Conservation (phyloP, 2,329 filamentous ascomycete genomes). For the Colletotrichum limetticola region DNA sequence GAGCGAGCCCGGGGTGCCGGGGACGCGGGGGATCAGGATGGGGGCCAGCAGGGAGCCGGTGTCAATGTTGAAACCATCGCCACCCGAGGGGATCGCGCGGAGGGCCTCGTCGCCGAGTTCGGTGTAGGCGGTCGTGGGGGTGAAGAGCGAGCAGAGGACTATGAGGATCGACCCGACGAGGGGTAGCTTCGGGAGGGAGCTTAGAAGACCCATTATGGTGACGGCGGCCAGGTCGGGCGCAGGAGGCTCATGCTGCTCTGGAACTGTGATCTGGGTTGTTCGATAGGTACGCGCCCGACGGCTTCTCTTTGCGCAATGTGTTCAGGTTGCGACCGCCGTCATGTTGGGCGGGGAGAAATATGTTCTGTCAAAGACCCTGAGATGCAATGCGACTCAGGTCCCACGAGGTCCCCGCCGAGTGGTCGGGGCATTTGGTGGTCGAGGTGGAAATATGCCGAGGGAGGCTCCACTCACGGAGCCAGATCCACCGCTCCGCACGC, state of each 20-base stretch:
- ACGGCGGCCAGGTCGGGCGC: slow-evolving; percentile 17
- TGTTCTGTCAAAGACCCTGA: slow-evolving; percentile 18
- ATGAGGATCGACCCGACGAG: slow-evolving; percentile 34
- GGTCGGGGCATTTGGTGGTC: slow-evolving; percentile 21
- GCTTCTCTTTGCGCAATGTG: slow-evolving; percentile 13
- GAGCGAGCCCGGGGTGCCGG: slow-evolving; percentile 81
- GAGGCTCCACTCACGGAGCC: slow-evolving; percentile 25
- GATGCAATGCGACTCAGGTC: slow-evolving; percentile 29
- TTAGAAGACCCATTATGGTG: slow-evolving; percentile 31
- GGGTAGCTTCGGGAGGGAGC: slow-evolving; percentile 30
- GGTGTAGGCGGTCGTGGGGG: slow-evolving; percentile 51
- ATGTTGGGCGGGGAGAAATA: slow-evolving; percentile 10
- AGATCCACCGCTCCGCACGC: slow-evolving; percentile 1
- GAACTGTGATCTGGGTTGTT: not conserved
- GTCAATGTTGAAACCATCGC: slow-evolving; percentile 81
- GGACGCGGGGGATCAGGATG: slow-evolving; percentile 88
- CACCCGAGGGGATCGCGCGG: slow-evolving; percentile 75
- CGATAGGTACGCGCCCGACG: not conserved
- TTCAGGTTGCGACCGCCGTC: slow-evolving; percentile 13
- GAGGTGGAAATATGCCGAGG: slow-evolving; percentile 27
- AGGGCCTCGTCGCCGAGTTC: slow-evolving; percentile 81
- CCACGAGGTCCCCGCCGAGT: slow-evolving; percentile 23
- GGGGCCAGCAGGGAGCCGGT: slow-evolving; percentile 82
- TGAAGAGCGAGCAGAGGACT: slow-evolving; percentile 38
- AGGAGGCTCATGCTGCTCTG: slow-evolving; percentile 31